Percentiles rank a stretch among this genome's conserved stretches.
These are phyloP conservation scores for Suillus alpinus DNA, from an alignment of 768 basidiomycete species.

Conservation along the genomic window DNA sequence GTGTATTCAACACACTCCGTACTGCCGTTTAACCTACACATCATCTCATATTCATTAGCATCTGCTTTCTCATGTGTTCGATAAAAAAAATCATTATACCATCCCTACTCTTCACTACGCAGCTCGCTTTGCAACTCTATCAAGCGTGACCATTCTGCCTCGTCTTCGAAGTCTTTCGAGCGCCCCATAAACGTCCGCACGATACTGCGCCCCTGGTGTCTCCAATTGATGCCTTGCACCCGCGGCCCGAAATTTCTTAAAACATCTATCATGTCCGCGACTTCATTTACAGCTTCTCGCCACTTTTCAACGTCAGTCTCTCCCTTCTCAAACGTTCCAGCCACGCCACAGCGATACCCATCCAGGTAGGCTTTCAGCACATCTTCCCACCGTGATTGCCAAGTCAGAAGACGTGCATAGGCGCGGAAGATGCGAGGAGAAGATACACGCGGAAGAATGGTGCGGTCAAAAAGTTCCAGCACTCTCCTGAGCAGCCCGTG, in stretches of 20 bases:
- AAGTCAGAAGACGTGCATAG: conserved; percentile 77
- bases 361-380: conserved; percentile 82
- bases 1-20: not conserved
- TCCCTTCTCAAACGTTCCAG: conserved; percentile 57
- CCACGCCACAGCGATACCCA: conserved; percentile 73
- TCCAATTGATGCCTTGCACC: conserved; percentile 67
- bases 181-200: conserved; percentile 87
- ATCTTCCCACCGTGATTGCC: conserved; percentile 70
- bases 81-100: not conserved
- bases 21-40: conserved; percentile 14
- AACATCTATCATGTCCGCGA: conserved; percentile 81
- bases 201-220: conserved; percentile 80
- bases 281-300: conserved; percentile 73
- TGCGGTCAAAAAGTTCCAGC: conserved; percentile 67
- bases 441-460: conserved; percentile 81
- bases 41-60: conserved; percentile 2
- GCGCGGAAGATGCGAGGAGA: conserved; percentile 77
- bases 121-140: conserved; percentile 47
- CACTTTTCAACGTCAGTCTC: conserved; percentile 69
- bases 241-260: conserved; percentile 81
- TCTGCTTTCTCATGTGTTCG: not conserved
- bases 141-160: conserved; percentile 78
- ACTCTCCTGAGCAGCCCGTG: conserved; percentile 67
- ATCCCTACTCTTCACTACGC: conserved; percentile 15
- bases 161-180: conserved; percentile 85